Base-by-base conservation (phyloP, 129 eudicot species). In the Gnaphalium uliginosum region DNA sequence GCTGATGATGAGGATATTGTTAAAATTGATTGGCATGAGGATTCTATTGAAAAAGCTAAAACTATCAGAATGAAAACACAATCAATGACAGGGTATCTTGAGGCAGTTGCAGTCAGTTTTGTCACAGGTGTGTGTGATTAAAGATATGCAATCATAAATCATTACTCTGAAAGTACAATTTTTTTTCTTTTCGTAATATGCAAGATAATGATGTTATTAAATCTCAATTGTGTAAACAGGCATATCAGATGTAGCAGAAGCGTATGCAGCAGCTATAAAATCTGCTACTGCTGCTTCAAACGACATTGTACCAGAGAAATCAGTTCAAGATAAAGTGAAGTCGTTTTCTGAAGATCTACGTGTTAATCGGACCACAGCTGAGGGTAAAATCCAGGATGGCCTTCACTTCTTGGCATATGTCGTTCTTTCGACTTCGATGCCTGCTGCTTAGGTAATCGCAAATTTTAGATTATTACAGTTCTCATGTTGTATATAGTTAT, bases 211-310 rank as follows among this genome's bases (percentile, higher is more conserved):
- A 68, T 73, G 6, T 19, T 69, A 32, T 21, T 57, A 18, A n/a
- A 57, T 74, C 2, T 72, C 2, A 22, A 39, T 72, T 0, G 27
- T 67, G 37, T 70, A 35, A 46, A 79, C 86, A 95, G 99, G 97
- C 81, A 86, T 95, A 86, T 89, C 99, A 29, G 99, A 95, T 65
- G 97, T 91, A 57, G 90, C 92, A 60, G 99, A 89, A 87, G 95
- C 97, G 32, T 91, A 89, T 79, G 43, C 78, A 63, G 90, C 88
- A 77, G 96, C 96, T 29, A 84, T 91, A 5, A 89, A 87, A 87
- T 85, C 81, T 25, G 83, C 82, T 46, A 57, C 81, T 23, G 81
- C 89, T 75, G 92, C 86, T 58, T 86, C 90, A 26, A 78, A 71
- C 21, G 93, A 83, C 64, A 72, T 76, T 74, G 27, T 56, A 79